phyloP scores from a whole-genome alignment of 2,329 filamentous ascomycete genomes.

The Pestalotiopsis sp. region DNA sequence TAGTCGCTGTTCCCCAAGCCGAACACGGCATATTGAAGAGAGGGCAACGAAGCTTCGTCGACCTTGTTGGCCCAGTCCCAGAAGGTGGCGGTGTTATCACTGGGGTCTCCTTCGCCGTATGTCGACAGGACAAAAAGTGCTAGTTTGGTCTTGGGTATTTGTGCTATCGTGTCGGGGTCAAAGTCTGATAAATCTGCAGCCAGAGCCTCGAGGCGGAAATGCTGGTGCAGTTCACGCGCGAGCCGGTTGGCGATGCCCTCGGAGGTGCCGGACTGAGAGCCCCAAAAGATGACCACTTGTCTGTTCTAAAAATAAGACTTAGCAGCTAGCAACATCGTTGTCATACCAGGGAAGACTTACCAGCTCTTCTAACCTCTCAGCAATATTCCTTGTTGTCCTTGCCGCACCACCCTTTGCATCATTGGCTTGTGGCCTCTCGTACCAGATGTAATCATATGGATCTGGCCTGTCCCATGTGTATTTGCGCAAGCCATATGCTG shows the following conservation, averaged over 20 bases:
- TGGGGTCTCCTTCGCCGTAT: conserved; percentile 44
- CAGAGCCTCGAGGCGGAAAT: conserved; percentile 41
- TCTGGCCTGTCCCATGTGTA: conserved; percentile 16
- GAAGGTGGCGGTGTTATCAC: conserved; percentile 36
- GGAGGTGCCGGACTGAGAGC: conserved; percentile 50
- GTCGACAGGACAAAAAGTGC: conserved; percentile 40
- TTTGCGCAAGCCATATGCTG: conserved; percentile 29
- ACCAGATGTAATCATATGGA: conserved; percentile 16
- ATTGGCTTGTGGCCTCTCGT: conserved; percentile 15
- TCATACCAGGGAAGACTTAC: conserved; percentile 16
- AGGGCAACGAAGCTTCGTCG: conserved; percentile 18
- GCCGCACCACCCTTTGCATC: neutral
- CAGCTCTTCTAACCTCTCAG: conserved; percentile 33
- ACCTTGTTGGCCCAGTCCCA: conserved; percentile 28
- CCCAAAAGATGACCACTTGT: conserved; percentile 45
- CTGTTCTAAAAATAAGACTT: neutral
- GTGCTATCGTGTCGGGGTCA: conserved; percentile 40
- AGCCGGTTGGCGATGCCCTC: conserved; percentile 44
- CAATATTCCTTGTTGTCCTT: conserved; percentile 4
- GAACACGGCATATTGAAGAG: conserved; percentile 37
- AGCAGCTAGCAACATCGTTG: neutral
- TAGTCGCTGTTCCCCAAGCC: conserved; percentile 43
- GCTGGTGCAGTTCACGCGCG: conserved; percentile 38
- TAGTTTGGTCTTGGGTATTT: conserved; percentile 27
- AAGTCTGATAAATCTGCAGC: conserved; percentile 50